Base-by-base conservation (phyloP, 768 basidiomycete species). In the Lactarius tabidus region DNA sequence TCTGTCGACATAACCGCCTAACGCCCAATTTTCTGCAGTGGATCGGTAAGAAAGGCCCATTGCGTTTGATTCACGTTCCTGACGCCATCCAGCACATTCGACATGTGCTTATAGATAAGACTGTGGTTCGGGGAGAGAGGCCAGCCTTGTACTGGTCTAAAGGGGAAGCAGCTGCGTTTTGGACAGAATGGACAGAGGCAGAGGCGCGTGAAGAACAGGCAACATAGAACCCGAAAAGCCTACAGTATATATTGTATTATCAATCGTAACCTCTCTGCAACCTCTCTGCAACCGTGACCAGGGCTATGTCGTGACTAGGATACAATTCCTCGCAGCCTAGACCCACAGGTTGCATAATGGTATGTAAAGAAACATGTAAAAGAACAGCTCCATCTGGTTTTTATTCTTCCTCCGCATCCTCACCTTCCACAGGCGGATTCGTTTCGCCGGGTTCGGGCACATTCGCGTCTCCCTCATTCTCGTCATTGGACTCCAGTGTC, bases 41-140 rank as follows among this genome's bases (percentile, higher is more conserved):
- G 88, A 68, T 90, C 89, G 70, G 89, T 89, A 73, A 74, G 87
- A n/a, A 72, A 10, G n/a, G 57, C 52, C 20, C n/a, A 29, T 59
- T 41, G 5, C 23, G 29, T 36, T 51, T 29, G 9, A 3, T 36
- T 45, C 33, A 28, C 12, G 31, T 33, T 12, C 23, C 39, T 62
- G 53, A 57, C 43, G 14, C 56, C 28, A 55, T 68, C 5, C 67
- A 94, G 89, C 83, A 87, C 60, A 84, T 93, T 36, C 82, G 87
- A 55, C 87, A 93, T 75, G 89, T 94, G n/a, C 84, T 95, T 53
- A 84, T 97, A 58, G 87, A 86, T 26, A 85, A 85, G 61, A 82
- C 81, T 15, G 87, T 88, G 5, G 91, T 90, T 9, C 82, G 81
- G 53, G 88, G 88, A 0, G 78, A 84, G 60, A 78, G 79, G 18